Evolutionary conservation across 1,284 basidiomycete genomes (phyloP), one percentile per base, ranked within the genome.

Genomic region (Lignosus rhinocerotis): DNA sequence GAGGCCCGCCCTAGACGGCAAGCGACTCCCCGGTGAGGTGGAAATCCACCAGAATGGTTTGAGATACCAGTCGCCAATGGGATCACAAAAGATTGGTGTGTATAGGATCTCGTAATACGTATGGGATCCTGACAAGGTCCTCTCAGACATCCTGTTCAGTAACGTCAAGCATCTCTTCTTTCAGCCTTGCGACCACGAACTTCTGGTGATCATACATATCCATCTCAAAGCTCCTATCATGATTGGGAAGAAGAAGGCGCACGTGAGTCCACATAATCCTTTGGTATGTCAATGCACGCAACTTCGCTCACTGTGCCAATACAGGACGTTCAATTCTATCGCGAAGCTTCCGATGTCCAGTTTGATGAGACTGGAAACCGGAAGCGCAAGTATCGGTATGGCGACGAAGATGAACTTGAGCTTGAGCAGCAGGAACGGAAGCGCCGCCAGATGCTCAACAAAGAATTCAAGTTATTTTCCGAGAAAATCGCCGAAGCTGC

Each of bases 361-460:
- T 99, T 98, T 70, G 97, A 99, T 70, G 97, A 99, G 76, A 98
- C 96, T 0, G 96, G 96, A n/a, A 98, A 98, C 71, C 87, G 95
- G 66, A 99, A 98, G 75, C 87, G 97, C 60, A 96, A 97, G 76
- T 93, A 96, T 65, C 87, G 96, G 55, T 98, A 97, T 70, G 96
- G 96, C 42, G 97, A 99, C 71, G 97, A 99, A 74, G 97, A 99
- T 72, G 97, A 99, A 77, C 96, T 99, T 63, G 96, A 99, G 78
- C 90, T 97, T 75, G 97, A 99, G 72, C 96, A 98, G 72, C 94
- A 96, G 72, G 97, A 99, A 75, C 83, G 96, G 57, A 92, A 92
- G 72, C 87, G 94, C 30, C 80, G 96, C 53, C 90, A 91, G 55
- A 82, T 92, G 75, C 80, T 98, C 41, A 99, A 99, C 81, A 95